Evolutionary conservation across 2,329 filamentous ascomycete genomes (phyloP).

Genomic region (Drechslera avenae): DNA sequence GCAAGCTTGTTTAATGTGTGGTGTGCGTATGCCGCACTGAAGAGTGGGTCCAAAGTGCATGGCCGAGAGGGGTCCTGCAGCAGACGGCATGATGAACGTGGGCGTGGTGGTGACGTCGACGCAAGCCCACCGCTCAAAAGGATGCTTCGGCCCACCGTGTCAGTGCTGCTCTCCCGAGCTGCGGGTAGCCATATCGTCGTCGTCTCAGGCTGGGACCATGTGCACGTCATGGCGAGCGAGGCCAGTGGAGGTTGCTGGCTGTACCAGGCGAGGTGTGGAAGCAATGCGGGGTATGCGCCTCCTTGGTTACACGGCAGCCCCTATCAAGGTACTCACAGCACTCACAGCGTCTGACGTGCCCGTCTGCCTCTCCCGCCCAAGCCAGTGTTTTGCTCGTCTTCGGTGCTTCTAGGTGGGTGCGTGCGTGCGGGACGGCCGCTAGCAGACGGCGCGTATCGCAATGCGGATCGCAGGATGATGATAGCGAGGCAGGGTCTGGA

Average conservation of each 20-base stretch:
- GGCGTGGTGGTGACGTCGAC: constrained; percentile 5
- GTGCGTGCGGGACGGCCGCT: neutral
- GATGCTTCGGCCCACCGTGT: constrained; percentile 3
- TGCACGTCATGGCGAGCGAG: constrained; percentile 20
- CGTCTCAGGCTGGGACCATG: constrained; percentile 16
- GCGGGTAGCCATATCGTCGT: constrained; percentile 20
- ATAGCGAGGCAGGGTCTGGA: constrained; percentile 9
- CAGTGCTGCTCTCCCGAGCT: constrained; percentile 9
- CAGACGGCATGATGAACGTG: constrained; percentile 1
- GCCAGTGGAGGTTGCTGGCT: constrained; percentile 14
- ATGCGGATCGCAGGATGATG: constrained; percentile 6
- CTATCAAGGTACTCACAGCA: constrained; percentile 2
- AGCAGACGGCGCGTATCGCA: constrained; percentile 18
- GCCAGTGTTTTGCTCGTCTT: neutral
- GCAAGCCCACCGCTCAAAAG: neutral
- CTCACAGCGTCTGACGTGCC: neutral
- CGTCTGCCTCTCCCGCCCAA: neutral
- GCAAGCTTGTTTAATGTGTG: constrained; percentile 31
- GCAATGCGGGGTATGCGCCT: constrained; percentile 29
- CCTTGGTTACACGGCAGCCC: constrained; percentile 15
- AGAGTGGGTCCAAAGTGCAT: constrained; percentile 20
- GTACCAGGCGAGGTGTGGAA: constrained; percentile 17
- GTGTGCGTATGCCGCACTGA: constrained; percentile 9
- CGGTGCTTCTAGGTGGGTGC: neutral
- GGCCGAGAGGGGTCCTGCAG: constrained; percentile 14